Base-by-base conservation (phyloP, 805 yeast genomes). In the Hanseniaspora vineae region DNA sequence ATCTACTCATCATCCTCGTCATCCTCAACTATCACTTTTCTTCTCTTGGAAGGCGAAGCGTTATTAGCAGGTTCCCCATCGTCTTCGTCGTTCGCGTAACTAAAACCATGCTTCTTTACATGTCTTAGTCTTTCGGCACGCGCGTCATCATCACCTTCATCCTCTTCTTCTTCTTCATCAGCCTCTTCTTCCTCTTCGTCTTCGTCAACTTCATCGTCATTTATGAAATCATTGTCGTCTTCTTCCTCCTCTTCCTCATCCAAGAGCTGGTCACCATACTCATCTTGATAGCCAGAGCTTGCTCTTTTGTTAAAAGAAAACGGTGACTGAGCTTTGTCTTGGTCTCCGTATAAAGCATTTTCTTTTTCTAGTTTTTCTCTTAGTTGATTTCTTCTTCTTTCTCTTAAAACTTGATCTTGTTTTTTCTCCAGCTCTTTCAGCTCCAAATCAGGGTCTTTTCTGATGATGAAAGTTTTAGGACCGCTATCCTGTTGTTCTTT, bases 361-460 rank as follows among this genome's bases (percentile, higher is more conserved):
- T 81, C 89, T 49, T 73, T 80, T 54, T 78, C 80, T 52, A 71
- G 66, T 49, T 75, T 64, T 35, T 69, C 64, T 47, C 70, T 75
- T 56, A 77, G 64, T 55, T 73, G 74, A 50, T 76, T 73, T 64
- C 78, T 82, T 56, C 83, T 70, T 65, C 82, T 81, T 52, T 80
- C 81, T 61, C 76, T 80, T 55, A 80, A 69, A 50, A 77, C 74
- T 57, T 78, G 78, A 18, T 75, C 74, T 55, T 77, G 86, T 54
- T 73, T 76, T 61, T 76, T 82, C 60, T 83, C 90, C 42, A 81
- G 72, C 55, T 73, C 72, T 60, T 77, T 73, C 52, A 82, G 81
- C 52, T 76, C 81, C 56, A 77, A 64, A 60, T 80, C 78, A 1
- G 92, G 94, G 66, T 84, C 94, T 48, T 72, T 71, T 43, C 64